Percentiles rank a stretch among this genome's conserved stretches.
Evolutionary conservation across 495 filamentous ascomycete species (phyloP).

Genomic region (Clavariopsis aquatica): DNA sequence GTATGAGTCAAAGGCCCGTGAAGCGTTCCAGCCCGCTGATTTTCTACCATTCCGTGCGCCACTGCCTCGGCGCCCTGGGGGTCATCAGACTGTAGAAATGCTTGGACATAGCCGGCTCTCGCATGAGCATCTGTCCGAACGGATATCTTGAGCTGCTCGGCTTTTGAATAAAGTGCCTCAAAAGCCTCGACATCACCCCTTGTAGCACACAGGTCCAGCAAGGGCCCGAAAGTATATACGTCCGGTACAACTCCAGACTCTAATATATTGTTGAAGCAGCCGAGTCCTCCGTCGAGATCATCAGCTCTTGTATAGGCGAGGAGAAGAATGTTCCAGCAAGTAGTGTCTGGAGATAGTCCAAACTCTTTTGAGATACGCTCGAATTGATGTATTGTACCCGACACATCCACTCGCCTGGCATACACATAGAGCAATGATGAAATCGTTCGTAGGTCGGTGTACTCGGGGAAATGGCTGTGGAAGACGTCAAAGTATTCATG

Average conservation of each 20-base stretch:
- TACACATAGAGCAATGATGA: slow-evolving; percentile 62
- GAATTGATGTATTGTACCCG: slow-evolving; percentile 61
- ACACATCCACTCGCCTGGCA: slow-evolving; percentile 62
- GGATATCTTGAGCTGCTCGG: slow-evolving; percentile 13
- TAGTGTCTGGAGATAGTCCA: slow-evolving; percentile 53
- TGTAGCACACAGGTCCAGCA: slow-evolving; percentile 71
- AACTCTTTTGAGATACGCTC: slow-evolving; percentile 56
- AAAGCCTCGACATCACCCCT: slow-evolving; percentile 73
- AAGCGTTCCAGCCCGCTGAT: slow-evolving; percentile 37
- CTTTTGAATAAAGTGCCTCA: slow-evolving; percentile 56
- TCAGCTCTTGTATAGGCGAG: slow-evolving; percentile 65
- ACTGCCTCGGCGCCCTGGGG: slow-evolving; percentile 33
- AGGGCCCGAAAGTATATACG: slow-evolving; percentile 62
- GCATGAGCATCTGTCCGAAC: slow-evolving; percentile 5
- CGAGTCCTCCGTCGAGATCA: slow-evolving; percentile 64
- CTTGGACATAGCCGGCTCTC: slow-evolving; percentile 65
- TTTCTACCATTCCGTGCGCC: slow-evolving; percentile 47
- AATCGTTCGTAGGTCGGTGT: slow-evolving; percentile 45
- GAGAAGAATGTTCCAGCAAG: slow-evolving; percentile 76
- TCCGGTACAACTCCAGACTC: slow-evolving; percentile 52
- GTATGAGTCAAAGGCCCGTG: slow-evolving; percentile 56
- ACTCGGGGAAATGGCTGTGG: slow-evolving; percentile 40
- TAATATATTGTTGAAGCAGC: slow-evolving; percentile 60
- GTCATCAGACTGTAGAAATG: slow-evolving; percentile 56
- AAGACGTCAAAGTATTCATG: slow-evolving; percentile 60